These are phyloP conservation scores for Lepidium africanum DNA, from an alignment of 345 rosid genomes.

Conservation along the genomic window DNA sequence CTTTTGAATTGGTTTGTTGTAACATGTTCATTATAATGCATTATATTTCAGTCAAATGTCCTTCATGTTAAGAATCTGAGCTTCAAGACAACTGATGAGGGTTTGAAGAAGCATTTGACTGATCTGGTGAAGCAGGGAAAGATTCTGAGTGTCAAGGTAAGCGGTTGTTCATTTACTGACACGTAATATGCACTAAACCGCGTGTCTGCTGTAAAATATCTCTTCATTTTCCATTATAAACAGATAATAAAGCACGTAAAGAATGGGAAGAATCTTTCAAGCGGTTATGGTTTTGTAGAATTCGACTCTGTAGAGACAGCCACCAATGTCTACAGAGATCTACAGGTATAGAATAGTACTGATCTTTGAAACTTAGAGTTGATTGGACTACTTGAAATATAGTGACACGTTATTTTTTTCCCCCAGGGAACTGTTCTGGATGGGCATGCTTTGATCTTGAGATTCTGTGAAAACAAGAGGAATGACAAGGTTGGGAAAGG, in stretches of 20 bases:
- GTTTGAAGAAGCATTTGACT: constrained; percentile 60
- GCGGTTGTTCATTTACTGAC: constrained; percentile 10
- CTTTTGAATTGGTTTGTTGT: constrained; percentile 13
- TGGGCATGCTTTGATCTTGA: constrained; percentile 84
- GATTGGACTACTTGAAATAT: neutral
- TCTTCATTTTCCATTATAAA: constrained; percentile 4
- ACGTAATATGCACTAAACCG: neutral
- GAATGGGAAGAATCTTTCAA: constrained; percentile 73
- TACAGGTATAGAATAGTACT: constrained; percentile 49
- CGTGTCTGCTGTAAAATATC: neutral
- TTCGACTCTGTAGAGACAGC: constrained; percentile 83
- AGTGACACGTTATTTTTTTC: neutral
- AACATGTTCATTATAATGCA: constrained; percentile 10
- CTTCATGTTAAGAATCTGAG: constrained; percentile 84
- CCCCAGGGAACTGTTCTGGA: constrained; percentile 79
- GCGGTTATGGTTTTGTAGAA: constrained; percentile 90
- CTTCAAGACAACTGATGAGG: constrained; percentile 82
- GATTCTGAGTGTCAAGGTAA: constrained; percentile 77
- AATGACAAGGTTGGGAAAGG: constrained; percentile 49
- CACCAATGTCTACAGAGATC: constrained; percentile 48
- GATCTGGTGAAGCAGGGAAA: constrained; percentile 61
- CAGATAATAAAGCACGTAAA: constrained; percentile 84
- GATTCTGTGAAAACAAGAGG: constrained; percentile 69
- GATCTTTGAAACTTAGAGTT: neutral
- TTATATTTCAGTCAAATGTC: constrained; percentile 65